A percentile compares a stretch with the other conserved stretches of the same genome.
phyloP scores from a whole-genome alignment of 208 protist genomes.

The Trypanosoma avium region DNA sequence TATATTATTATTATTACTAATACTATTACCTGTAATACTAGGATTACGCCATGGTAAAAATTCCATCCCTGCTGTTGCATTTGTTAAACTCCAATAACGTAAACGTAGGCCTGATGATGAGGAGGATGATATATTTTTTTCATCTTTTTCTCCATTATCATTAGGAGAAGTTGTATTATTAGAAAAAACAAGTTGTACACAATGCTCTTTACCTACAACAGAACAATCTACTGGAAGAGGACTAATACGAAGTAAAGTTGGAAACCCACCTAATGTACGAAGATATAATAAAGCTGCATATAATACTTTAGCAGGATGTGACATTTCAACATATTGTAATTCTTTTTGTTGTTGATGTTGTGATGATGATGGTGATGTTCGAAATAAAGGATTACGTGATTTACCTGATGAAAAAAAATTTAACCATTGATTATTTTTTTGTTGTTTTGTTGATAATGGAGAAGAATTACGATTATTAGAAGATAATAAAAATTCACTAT shows the following conservation, averaged over 20 bases:
- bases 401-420: background rate
- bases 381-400: background rate
- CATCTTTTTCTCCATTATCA: background rate
- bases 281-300: slow-evolving; percentile 74
- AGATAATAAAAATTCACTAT: slow-evolving; percentile 7
- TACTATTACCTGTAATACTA: too few relatives aligned
- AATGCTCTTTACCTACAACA: slow-evolving; percentile 79
- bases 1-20: slow-evolving; percentile 8
- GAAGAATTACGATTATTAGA: background rate
- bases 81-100: too few relatives aligned
- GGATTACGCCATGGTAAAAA: too few relatives aligned
- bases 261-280: slow-evolving; percentile 76
- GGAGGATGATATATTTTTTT: background rate
- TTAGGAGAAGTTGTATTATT: too few relatives aligned
- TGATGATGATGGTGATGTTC: too few relatives aligned
- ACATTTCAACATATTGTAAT: slow-evolving; percentile 36
- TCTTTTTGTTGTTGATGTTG: too few relatives aligned
- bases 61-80: too few relatives aligned
- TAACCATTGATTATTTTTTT: background rate
- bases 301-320: slow-evolving; percentile 65
- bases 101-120: too few relatives aligned
- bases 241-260: slow-evolving; percentile 65
- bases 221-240: slow-evolving; percentile 59
- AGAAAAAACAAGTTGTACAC: slow-evolving; percentile 83
- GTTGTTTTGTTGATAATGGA: too few relatives aligned